Percentiles rank a stretch among this genome's conserved stretches.
These are phyloP conservation scores for Trichoderma citrinoviride DNA, from an alignment of 2,329 filamentous ascomycete genomes.

Conservation along the genomic window DNA sequence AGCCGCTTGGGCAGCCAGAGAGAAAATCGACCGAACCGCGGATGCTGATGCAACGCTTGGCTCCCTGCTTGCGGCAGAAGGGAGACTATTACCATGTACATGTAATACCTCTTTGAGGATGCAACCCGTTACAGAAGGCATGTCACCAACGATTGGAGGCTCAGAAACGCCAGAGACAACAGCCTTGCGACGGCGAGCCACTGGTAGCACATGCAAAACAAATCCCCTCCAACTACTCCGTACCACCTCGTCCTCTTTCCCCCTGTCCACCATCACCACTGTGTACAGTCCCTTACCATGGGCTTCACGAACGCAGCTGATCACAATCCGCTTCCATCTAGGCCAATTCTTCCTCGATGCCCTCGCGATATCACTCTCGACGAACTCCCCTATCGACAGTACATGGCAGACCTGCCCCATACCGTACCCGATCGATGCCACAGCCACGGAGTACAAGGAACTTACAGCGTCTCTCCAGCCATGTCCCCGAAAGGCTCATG, in stretches of 20 bases:
- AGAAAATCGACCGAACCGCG: background rate
- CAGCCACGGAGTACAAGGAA: conserved; percentile 4
- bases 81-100: no score
- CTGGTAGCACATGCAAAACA: conserved; percentile 9
- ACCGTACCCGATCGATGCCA: background rate
- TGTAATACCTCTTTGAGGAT: conserved; percentile 13
- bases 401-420: background rate
- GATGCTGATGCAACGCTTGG: background rate
- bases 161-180: background rate
- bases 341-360: background rate
- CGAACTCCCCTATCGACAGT: no score
- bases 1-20: background rate
- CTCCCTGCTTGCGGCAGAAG: conserved; percentile 1
- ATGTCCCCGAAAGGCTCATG: background rate
- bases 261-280: background rate
- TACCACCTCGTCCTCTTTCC: no score
- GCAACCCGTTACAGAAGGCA: background rate
- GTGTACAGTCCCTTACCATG: background rate
- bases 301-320: background rate
- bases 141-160: background rate
- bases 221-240: background rate
- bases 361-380: no score
- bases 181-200: background rate
- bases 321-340: background rate
- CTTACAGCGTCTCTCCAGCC: background rate